phyloP scores from a whole-genome alignment of 306 rosid species.

The Fagus sylvatica region DNA sequence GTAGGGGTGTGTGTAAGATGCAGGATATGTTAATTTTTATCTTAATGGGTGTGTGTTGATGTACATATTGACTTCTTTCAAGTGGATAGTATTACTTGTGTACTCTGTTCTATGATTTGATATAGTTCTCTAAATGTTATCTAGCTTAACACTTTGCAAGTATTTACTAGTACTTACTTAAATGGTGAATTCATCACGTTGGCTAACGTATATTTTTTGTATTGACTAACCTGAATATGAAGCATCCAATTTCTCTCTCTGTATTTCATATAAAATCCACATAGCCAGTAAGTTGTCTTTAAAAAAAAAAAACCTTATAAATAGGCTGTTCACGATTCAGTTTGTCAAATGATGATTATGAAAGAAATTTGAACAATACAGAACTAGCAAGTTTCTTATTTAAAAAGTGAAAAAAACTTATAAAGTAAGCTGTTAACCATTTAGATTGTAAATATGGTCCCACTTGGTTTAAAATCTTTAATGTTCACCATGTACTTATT shows the following conservation, averaged over 20 bases:
- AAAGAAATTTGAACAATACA: not conserved
- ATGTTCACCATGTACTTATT: not conserved
- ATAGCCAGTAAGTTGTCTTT: not conserved
- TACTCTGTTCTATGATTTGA: not conserved
- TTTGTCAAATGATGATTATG: not conserved
- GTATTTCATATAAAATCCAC: too few relatives aligned
- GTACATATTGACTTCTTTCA: not conserved
- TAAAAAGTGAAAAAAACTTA: too few relatives aligned
- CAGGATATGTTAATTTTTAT: conserved; percentile 6
- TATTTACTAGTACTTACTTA: too few relatives aligned
- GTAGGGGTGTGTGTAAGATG: conserved; percentile 1
- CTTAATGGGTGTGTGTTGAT: not conserved
- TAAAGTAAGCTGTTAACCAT: too few relatives aligned
- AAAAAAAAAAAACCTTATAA: not conserved
- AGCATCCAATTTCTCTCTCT: too few relatives aligned
- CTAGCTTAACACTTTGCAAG: too few relatives aligned
- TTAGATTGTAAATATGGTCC: too few relatives aligned
- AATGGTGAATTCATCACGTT: too few relatives aligned
- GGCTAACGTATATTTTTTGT: too few relatives aligned
- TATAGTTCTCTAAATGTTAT: not conserved
- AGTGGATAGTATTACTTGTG: not conserved
- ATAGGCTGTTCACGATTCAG: not conserved
- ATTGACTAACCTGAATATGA: too few relatives aligned
- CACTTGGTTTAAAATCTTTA: not conserved
- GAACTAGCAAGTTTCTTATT: not conserved